Conservation (phyloP, 192 early-diverging fungal species). For the Gigaspora rosea region DNA sequence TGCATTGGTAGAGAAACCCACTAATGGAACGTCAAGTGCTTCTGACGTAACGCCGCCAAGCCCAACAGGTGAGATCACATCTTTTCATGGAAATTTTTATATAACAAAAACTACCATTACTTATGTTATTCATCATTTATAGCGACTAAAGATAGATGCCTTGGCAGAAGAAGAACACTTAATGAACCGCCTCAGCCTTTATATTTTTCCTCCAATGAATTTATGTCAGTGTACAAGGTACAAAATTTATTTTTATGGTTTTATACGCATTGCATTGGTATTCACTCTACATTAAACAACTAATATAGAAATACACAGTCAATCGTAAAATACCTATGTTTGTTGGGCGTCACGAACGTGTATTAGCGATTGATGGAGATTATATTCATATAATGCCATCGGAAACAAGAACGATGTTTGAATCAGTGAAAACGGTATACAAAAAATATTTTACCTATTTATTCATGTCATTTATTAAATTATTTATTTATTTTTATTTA, state of each 20-base stretch:
- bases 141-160: background rate
- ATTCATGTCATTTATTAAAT: background rate
- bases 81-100: background rate
- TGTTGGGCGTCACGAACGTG: slow-evolving; percentile 79
- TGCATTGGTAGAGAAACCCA: slow-evolving; percentile 68
- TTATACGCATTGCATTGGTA: background rate
- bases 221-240: slow-evolving; percentile 33
- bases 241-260: slow-evolving; percentile 23
- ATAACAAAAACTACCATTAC: background rate
- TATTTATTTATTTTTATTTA: slow-evolving; percentile 10
- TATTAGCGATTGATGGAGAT: slow-evolving; percentile 93
- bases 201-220: slow-evolving; percentile 30
- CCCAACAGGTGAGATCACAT: slow-evolving; percentile 1
- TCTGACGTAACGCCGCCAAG: background rate
- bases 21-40: slow-evolving; percentile 32
- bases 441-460: too few species aligned
- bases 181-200: slow-evolving; percentile 20
- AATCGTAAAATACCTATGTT: slow-evolving; percentile 82
- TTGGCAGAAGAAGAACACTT: background rate
- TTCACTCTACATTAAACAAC: slow-evolving; percentile 52
- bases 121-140: background rate
- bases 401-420: slow-evolving; percentile 74
- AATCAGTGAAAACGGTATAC: slow-evolving; percentile 78
- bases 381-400: slow-evolving; percentile 88
- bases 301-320: slow-evolving; percentile 75